Evolutionary conservation across 2,329 filamentous ascomycete species (phyloP), one percentile per base, ranked within the genome.

Genomic region (Neofusicoccum ribis): DNA sequence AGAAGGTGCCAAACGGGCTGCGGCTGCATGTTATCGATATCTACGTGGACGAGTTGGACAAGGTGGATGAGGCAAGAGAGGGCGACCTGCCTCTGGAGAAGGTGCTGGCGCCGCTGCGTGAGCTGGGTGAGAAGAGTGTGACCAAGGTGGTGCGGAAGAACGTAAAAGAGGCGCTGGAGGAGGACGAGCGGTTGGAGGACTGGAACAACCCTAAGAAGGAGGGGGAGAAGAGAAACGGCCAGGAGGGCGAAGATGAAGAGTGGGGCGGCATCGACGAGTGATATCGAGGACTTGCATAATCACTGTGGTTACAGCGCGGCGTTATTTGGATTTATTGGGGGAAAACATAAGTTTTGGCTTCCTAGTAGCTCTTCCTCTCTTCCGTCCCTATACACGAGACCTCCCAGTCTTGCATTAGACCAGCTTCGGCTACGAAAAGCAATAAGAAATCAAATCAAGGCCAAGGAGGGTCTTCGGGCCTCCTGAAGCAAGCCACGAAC

Each of bases 41-140:
- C 63, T 98, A 91, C 87, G 85, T 96, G 8, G 95, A 98, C 76
- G 93, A 97, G 83, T 78, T 93, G 71, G 91, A 93, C 77, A 89
- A 88, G 73, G 86, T 88, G 39, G 86, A 88, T 62, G 82, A 85
- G 41, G 72, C 77, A 46, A 72, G 77, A 67, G 74, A 77, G 59
- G 68, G 72, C 3, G 72, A 77, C 62, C 70, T 76, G 63, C 75
- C 73, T 44, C 71, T 89, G 27, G 79, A 83, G 64, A 74, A 72
- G 37, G 68, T 91, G 61, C 80, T 88, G 31, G 76, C 77, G 67
- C 80, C 89, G 39, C 80, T 91, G 37, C 82, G 85, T 74, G 81
- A 74, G 54, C 76, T 92, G 72, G 81, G 81, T 52, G 80, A 81
- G 70, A 78, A 82, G 65, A 88, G 85, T 46, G 85, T 86, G 47